Conservation (phyloP, 2,329 filamentous ascomycete genomes). For the Aspergillus sp. region DNA sequence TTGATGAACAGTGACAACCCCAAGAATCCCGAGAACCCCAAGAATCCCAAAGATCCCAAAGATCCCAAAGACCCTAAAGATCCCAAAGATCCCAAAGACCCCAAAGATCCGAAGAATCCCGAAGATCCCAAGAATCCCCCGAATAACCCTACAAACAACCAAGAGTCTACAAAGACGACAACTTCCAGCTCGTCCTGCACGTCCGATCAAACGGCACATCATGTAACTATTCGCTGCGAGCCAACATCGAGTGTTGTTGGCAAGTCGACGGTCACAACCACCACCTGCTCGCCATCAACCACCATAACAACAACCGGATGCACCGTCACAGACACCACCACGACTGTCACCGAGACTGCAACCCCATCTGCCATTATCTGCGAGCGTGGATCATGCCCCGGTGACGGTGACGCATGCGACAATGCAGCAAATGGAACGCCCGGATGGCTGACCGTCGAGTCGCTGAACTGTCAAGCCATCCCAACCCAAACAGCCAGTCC, state of each 20-base stretch:
- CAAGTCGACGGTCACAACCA: neutral
- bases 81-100: too few relatives aligned
- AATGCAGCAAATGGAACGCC: neutral
- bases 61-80: too few relatives aligned
- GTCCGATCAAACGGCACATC: neutral
- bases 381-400: neutral
- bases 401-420: neutral
- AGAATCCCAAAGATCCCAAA: too few relatives aligned
- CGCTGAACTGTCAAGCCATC: neutral
- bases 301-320: neutral
- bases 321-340: constrained; percentile 3
- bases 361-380: neutral
- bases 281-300: neutral
- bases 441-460: neutral
- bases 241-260: neutral
- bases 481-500: neutral
- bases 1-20: too few relatives aligned
- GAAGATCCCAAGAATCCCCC: too few relatives aligned
- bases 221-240: constrained; percentile 1
- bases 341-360: neutral
- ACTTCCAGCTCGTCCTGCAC: constrained; percentile 1
- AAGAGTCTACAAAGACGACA: neutral
- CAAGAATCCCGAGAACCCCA: too few relatives aligned
- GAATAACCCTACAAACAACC: neutral
- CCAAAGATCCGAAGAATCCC: too few relatives aligned